Conservation (phyloP, 2,329 filamentous ascomycete species). For the Curvularia sp. region DNA sequence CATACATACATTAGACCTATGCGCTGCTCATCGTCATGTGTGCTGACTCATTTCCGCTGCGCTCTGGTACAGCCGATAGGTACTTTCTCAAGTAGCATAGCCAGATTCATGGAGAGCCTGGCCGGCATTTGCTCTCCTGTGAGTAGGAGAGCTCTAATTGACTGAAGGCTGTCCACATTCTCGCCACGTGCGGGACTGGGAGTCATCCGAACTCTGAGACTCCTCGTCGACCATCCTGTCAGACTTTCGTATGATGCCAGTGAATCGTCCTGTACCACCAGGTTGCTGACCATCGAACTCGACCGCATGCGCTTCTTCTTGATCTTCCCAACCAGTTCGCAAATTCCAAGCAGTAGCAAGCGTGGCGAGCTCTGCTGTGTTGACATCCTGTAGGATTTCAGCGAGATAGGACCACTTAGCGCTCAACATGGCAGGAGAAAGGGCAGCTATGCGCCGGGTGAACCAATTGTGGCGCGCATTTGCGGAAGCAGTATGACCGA, state of each 20-base stretch:
- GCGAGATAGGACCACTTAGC: conserved; percentile 48
- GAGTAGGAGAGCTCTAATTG: too few relatives aligned
- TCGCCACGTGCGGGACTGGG: neutral
- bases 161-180: too few relatives aligned
- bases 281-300: conserved; percentile 52
- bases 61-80: too few relatives aligned
- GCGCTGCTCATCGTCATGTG: too few relatives aligned
- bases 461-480: conserved; percentile 32
- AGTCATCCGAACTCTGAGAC: conserved; percentile 24
- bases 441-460: conserved; percentile 36
- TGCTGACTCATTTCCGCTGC: neutral
- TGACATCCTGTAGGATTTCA: conserved; percentile 51
- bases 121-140: too few relatives aligned
- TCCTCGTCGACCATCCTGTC: conserved; percentile 27
- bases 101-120: too few relatives aligned
- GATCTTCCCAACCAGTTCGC: conserved; percentile 42
- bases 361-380: conserved; percentile 40
- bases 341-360: conserved; percentile 45
- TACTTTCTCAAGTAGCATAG: neutral
- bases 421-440: conserved; percentile 49
- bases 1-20: too few relatives aligned
- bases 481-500: conserved; percentile 14
- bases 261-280: conserved; percentile 54
- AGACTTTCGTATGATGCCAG: conserved; percentile 34
- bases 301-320: conserved; percentile 44